Conservation (phyloP, 2,329 filamentous ascomycete species). For the Fusarium subtropicale region DNA sequence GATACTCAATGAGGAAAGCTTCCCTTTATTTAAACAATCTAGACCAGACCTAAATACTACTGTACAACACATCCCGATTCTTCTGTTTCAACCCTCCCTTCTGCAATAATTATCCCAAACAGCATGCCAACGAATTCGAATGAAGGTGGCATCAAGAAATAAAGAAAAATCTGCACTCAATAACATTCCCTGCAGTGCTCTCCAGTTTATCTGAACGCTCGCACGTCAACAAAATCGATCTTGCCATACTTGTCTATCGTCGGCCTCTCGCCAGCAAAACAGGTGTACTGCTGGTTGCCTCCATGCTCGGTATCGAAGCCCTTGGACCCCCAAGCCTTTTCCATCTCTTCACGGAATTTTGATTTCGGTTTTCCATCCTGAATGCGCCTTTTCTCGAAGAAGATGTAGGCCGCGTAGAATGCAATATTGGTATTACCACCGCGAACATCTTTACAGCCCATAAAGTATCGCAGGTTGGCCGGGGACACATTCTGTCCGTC, state of each 20-base stretch:
- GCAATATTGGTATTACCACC: conserved; percentile 61
- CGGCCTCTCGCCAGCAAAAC: conserved; percentile 16
- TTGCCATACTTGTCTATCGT: conserved; percentile 41
- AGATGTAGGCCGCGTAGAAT: conserved; percentile 68
- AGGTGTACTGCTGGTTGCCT: conserved; percentile 18
- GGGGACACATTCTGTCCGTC: conserved; percentile 55
- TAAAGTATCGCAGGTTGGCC: conserved; percentile 61
- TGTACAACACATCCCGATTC: neutral
- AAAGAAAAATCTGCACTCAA: neutral
- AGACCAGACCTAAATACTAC: conserved; percentile 50
- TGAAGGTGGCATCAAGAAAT: conserved; percentile 1
- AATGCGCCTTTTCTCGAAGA: conserved; percentile 69
- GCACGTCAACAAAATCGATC: conserved; percentile 14
- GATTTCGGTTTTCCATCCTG: conserved; percentile 63
- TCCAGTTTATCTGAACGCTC: neutral
- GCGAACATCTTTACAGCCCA: conserved; percentile 60
- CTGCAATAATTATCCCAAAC: neutral
- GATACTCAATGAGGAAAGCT: conserved; percentile 72
- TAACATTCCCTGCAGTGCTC: neutral
- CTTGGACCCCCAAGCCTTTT: conserved; percentile 49
- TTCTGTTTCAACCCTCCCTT: neutral
- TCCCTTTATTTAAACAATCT: conserved; percentile 62
- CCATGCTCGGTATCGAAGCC: conserved; percentile 45
- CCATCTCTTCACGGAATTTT: conserved; percentile 64
- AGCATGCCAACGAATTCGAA: neutral